phyloP scores from a whole-genome alignment of 2,329 filamentous ascomycete species.

The Cucurbitaria berberidis region DNA sequence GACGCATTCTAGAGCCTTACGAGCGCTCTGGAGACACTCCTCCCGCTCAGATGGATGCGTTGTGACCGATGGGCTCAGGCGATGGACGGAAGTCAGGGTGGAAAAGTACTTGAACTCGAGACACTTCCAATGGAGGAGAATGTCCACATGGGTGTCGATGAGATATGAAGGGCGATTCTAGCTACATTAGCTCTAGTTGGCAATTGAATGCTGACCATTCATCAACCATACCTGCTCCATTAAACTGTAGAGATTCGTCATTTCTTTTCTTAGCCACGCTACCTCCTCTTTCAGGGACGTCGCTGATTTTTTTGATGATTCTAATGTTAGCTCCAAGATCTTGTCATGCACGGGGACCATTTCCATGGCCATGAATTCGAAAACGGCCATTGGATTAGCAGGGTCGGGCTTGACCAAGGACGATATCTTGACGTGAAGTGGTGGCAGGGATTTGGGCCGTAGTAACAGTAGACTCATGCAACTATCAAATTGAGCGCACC shows the following conservation, averaged over 20 bases:
- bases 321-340: constrained; percentile 34
- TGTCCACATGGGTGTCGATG: constrained; percentile 24
- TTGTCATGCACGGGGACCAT: constrained; percentile 38
- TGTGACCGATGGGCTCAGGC: constrained; percentile 39
- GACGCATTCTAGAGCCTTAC: constrained; percentile 39
- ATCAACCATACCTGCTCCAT: constrained; percentile 29
- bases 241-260: constrained; percentile 28
- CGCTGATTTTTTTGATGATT: constrained; percentile 16
- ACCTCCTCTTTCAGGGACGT: constrained; percentile 28
- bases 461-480: constrained; percentile 39
- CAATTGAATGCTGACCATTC: not conserved
- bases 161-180: constrained; percentile 28
- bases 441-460: constrained; percentile 38
- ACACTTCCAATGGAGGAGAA: constrained; percentile 40
- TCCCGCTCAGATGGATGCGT: constrained; percentile 37
- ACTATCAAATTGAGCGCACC: constrained; percentile 42
- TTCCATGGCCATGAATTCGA: constrained; percentile 32
- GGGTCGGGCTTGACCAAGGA: constrained; percentile 32
- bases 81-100: constrained; percentile 39
- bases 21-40: constrained; percentile 39
- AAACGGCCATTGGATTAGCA: constrained; percentile 32
- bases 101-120: constrained; percentile 45
- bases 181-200: not conserved
- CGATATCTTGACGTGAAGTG: constrained; percentile 30
- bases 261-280: constrained; percentile 24